Evolutionary conservation across 2,329 filamentous ascomycete species (phyloP), one percentile per base, ranked within the genome.

Genomic region (Pestalotiopsis sp.): DNA sequence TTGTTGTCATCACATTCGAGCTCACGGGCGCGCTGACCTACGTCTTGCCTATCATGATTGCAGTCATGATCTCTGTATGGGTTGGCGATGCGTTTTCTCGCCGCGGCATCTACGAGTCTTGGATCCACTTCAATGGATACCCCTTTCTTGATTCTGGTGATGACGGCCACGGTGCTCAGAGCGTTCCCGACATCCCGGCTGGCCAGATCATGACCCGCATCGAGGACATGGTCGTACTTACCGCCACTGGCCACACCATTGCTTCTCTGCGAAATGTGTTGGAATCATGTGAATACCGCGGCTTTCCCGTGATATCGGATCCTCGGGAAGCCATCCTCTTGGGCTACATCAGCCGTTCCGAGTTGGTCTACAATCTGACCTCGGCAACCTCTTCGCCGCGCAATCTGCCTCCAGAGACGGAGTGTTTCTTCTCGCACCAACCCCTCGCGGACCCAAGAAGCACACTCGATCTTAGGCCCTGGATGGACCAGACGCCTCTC

Each of bases 1-100:
- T 99, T 73, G 95, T 99, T 4, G 96, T 98, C 76, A 99, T 99
- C 82, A 98, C 98, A 92, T 99, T 99, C 77, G 96, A 99, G 83
- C 90, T 99, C 68, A 99, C 96, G 0, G 96, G 96, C 66, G 96
- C 96, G 1, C 87, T 99, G 36, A 97, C 94, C 0, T 98, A 98
- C 77, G 95, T 99, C 63, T 89, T 99, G 7, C 96, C 96, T 67
- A 99, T 98, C 80, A 99, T 99, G 96, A 93, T 99, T 72, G 94
- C 95, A 58, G 96, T 99, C 77, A 97, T 99, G 95, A 87, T 98
- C 59, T 93, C 93, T 71, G 99, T 99, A 83, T 99, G 96, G 96
- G 94, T 97, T 31, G 96, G 95, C 76, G 96, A 99, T 80, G 95
- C 94, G 64, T 95, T 99, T 79, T 94, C 93, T 31, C 93, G 93